Base-by-base conservation (phyloP, 2,329 filamentous ascomycete species). In the Diplodia seriata region DNA sequence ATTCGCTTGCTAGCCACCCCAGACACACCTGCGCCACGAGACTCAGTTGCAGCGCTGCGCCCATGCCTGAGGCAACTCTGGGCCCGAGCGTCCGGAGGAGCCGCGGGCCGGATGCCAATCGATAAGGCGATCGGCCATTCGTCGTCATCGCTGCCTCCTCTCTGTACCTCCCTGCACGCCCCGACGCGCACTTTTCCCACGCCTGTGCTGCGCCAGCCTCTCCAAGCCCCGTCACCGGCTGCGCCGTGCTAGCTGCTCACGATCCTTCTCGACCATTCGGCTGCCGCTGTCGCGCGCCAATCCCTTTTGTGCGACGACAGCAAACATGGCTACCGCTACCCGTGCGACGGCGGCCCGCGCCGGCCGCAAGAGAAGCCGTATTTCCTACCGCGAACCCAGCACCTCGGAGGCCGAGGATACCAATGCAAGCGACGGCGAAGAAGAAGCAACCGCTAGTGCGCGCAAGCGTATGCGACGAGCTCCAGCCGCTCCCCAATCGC, bases 311-410 rank as follows among this genome's bases (percentile, higher is more conserved):
- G 26, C 33, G 15, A 12, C 20, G n/a, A 59, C 57, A 50, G 23
- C 43, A 50, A 33, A 23, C 26, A 68, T 68, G 66, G 50, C 66
- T 56, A 40, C 64, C 51, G 62, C 66, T 31, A 53, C 56, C 33
- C 56, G 54, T 51, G 59, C 59, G 26, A 51, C 59, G 11, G 59
- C 59, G 11, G 43, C 26, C 56, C 67, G 61, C 49, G 70, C 75
- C 67, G 78, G 78, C 71, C 77, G 77, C 72, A 78, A 76, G 70
- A 72, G 77, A 56, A 74, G 70, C 55, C 69, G 74, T 54, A 72
- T 79, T 51, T 79, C 77, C 36, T 79, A 79, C 65, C 75, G 73
- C 64, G 78, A 79, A 67, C 74, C 74, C 40, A 78, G 75, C 66
- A 77, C 73, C 66, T 75, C 77, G 29, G 76, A 78, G 5, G 76